phyloP scores from a whole-genome alignment of 805 yeast genomes.

The Yamadazyma scolyti region DNA sequence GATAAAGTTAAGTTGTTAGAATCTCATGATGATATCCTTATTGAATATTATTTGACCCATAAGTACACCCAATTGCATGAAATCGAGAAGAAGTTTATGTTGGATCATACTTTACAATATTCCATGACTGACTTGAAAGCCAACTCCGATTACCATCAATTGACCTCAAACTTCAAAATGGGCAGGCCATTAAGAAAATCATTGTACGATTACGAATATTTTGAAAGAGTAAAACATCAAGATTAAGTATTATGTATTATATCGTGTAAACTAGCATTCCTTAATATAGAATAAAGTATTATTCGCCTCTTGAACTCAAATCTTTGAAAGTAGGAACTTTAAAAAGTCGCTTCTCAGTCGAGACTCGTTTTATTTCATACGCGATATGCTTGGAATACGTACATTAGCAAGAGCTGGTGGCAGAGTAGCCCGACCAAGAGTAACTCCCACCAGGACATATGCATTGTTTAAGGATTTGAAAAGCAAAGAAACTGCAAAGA shows the following conservation, averaged over 20 bases:
- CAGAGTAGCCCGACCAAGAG: too few relatives aligned
- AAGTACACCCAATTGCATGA: constrained; percentile 22
- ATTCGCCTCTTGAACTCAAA: too few relatives aligned
- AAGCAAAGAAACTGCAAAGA: constrained; percentile 4
- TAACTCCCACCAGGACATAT: constrained; percentile 4
- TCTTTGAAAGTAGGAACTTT: too few relatives aligned
- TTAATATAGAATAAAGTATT: too few relatives aligned
- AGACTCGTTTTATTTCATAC: too few relatives aligned
- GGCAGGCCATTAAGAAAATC: constrained; percentile 22
- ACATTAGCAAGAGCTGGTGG: too few relatives aligned
- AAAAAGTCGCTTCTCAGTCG: too few relatives aligned
- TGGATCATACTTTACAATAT: constrained; percentile 14
- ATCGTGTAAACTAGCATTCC: background rate
- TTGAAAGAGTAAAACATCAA: constrained; percentile 16
- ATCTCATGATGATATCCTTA: constrained; percentile 18
- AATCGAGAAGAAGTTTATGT: constrained; percentile 19
- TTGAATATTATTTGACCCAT: constrained; percentile 24
- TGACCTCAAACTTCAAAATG: constrained; percentile 22
- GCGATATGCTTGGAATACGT: too few relatives aligned
- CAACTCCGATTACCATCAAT: constrained; percentile 21
- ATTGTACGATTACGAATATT: constrained; percentile 22
- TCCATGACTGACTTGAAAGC: constrained; percentile 13
- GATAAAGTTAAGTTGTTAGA: constrained; percentile 20
- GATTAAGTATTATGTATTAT: constrained; percentile 3
- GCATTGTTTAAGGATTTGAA: constrained; percentile 14